Evolutionary conservation across 2,329 filamentous ascomycete species (phyloP).

Genomic region (Fusarium robinianum): DNA sequence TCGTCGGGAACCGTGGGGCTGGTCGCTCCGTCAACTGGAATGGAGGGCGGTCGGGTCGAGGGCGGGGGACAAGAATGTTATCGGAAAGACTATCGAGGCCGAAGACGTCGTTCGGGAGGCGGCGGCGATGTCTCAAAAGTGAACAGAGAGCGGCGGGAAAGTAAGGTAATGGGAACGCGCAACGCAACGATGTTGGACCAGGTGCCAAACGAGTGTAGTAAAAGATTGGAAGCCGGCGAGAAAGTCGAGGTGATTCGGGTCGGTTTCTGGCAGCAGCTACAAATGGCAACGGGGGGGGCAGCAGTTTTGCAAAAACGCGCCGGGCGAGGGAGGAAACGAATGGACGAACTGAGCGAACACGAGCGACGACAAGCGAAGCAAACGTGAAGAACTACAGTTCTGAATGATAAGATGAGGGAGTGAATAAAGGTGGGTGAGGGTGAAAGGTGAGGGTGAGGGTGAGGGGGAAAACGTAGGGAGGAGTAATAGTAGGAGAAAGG

Average conservation of each 20-base stretch:
- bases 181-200: slow-evolving; percentile 32
- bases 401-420: slow-evolving; percentile 11
- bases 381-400: slow-evolving; percentile 30
- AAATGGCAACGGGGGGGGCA: too few species aligned
- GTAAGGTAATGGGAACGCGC: slow-evolving; percentile 15
- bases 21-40: slow-evolving; percentile 35
- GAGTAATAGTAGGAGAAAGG: slow-evolving; percentile 20
- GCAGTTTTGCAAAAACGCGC: slow-evolving; percentile 34
- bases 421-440: slow-evolving; percentile 17
- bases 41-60: slow-evolving; percentile 30
- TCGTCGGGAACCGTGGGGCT: slow-evolving; percentile 24
- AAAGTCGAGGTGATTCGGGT: too few species aligned
- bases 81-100: slow-evolving; percentile 28
- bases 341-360: slow-evolving; percentile 36
- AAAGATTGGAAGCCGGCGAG: slow-evolving; percentile 21
- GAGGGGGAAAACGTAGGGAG: slow-evolving; percentile 23
- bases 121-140: slow-evolving; percentile 35
- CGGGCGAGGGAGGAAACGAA: slow-evolving; percentile 33
- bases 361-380: slow-evolving; percentile 27
- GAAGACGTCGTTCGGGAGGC: slow-evolving; percentile 25
- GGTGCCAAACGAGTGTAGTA: slow-evolving; percentile 31
- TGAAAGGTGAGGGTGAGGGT: slow-evolving; percentile 16
- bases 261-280: too few species aligned
- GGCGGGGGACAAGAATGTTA: slow-evolving; percentile 37
- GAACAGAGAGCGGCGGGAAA: slow-evolving; percentile 15